Evolutionary conservation across 495 filamentous ascomycete genomes (phyloP).

Genomic region (Wilcoxina mikolae): DNA sequence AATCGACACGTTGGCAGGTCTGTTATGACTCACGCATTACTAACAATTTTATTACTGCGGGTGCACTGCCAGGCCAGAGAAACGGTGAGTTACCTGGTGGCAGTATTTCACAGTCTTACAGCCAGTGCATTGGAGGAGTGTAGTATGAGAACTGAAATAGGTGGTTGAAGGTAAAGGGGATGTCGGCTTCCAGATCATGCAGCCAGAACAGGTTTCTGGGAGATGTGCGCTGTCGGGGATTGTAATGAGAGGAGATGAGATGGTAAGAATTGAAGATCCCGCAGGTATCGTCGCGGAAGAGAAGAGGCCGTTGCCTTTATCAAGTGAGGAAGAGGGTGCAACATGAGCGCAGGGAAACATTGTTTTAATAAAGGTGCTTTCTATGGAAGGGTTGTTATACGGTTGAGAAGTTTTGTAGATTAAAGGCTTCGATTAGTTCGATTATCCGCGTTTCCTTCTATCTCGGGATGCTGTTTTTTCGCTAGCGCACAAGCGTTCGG

Average conservation of each 20-base stretch:
- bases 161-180: background rate
- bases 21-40: slow-evolving; percentile 27
- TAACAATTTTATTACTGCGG: slow-evolving; percentile 11
- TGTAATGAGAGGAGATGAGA: slow-evolving; percentile 18
- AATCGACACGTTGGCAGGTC: slow-evolving; percentile 48
- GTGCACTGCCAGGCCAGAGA: slow-evolving; percentile 15
- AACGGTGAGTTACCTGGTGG: slow-evolving; percentile 38
- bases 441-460: too few relatives aligned
- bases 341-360: too few relatives aligned
- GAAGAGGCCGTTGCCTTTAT: slow-evolving; percentile 26
- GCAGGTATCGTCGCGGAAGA: slow-evolving; percentile 13
- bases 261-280: slow-evolving; percentile 10
- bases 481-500: too few relatives aligned
- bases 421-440: too few relatives aligned
- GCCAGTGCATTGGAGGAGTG: slow-evolving; percentile 42
- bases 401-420: too few relatives aligned
- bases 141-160: slow-evolving; percentile 13
- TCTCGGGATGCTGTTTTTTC: too few relatives aligned
- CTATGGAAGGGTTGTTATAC: too few relatives aligned
- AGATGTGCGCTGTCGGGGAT: slow-evolving; percentile 23
- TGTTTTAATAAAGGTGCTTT: too few relatives aligned
- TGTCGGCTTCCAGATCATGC: slow-evolving; percentile 18
- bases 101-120: slow-evolving; percentile 54
- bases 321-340: too few relatives aligned
- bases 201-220: slow-evolving; percentile 17